Evolutionary conservation across 1,139 yeast species (phyloP).

Genomic region (Zygosaccharomyces sapae): DNA sequence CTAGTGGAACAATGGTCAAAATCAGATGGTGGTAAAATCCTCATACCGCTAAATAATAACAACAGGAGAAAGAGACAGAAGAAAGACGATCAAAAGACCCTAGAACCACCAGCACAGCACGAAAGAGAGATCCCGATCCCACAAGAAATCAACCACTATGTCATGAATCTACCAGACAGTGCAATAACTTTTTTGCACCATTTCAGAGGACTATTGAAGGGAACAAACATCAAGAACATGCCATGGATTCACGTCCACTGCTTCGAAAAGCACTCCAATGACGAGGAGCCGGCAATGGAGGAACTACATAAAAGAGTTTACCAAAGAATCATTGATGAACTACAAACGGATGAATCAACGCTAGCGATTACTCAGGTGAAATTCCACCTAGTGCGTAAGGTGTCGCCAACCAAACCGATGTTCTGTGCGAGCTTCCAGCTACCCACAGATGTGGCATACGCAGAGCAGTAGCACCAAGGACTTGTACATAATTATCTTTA

Average conservation of each 20-base stretch:
- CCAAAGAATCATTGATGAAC: conserved; percentile 49
- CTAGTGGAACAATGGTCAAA: conserved; percentile 39
- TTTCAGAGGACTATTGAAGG: conserved; percentile 57
- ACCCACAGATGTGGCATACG: conserved; percentile 74
- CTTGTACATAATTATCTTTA: conserved; percentile 1
- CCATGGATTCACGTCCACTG: conserved; percentile 88
- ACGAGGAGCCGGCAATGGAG: conserved; percentile 63
- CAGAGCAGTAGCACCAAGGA: neutral
- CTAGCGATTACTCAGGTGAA: conserved; percentile 45
- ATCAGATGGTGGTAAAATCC: conserved; percentile 32
- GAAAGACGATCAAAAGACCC: conserved; percentile 24
- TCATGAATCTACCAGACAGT: conserved; percentile 93
- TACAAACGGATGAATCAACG: conserved; percentile 43
- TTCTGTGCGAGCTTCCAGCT: conserved; percentile 76
- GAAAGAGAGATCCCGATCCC: conserved; percentile 50
- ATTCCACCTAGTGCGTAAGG: conserved; percentile 85
- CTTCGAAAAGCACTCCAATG: conserved; percentile 77
- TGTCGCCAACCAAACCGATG: conserved; percentile 97
- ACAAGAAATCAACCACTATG: conserved; percentile 61
- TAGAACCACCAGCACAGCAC: conserved; percentile 32
- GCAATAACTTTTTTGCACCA: conserved; percentile 82
- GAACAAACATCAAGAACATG: conserved; percentile 48
- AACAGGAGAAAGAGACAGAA: conserved; percentile 23
- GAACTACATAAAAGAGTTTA: conserved; percentile 64
- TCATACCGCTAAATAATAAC: conserved; percentile 29